Base-by-base conservation (phyloP, 2,329 filamentous ascomycete genomes). In the Trichophyton simii region DNA sequence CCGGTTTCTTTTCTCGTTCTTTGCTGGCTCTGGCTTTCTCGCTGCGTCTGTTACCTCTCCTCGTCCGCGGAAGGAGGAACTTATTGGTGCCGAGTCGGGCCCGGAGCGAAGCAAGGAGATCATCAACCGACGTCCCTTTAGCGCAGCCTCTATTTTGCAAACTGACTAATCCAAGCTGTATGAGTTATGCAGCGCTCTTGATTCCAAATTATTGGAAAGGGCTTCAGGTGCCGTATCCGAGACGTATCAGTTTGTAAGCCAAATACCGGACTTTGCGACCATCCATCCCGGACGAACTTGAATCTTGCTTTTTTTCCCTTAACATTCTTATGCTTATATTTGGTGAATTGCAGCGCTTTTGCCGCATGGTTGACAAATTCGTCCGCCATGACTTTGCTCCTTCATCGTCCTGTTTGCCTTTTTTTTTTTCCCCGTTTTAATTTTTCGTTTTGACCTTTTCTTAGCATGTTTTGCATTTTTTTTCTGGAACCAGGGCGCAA, bases 241-340 rank as follows among this genome's bases (percentile, higher is more conserved):
- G 50, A n/a, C 28, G 50, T 55, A 55, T 55, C 25, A n/a, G 13
- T 9, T 31, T 31, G 50, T 55, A 55, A 55, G 13, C 15, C 25
- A 34, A 54, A 36, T 55, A 55, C 50, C 50, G 50, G 50, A 36
- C 50, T 55, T 55, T 34, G 28, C 50, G 50, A 55, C 50, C 18
- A 34, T 55, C 50, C 50, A 36, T 36, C 50, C 22, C 48, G 48
- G 9, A 28, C 20, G 46, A 15, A 28, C 22, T 3, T 38, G 34
- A 28, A 38, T 28, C 46, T 25, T 15, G 46, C n/a, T 50, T 22
- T 15, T 20, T 44, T 50, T 4, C 20, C 20, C 22, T 50, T 31
- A 1, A 31, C 28, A 15, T 44, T n/a, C 15, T 44, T 44, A 25
- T 48, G 44, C 20, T 5, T 50, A 11, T 50, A 11, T 28, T 48